Conservation (phyloP, 345 rosid genomes). For the Acer campestre region DNA sequence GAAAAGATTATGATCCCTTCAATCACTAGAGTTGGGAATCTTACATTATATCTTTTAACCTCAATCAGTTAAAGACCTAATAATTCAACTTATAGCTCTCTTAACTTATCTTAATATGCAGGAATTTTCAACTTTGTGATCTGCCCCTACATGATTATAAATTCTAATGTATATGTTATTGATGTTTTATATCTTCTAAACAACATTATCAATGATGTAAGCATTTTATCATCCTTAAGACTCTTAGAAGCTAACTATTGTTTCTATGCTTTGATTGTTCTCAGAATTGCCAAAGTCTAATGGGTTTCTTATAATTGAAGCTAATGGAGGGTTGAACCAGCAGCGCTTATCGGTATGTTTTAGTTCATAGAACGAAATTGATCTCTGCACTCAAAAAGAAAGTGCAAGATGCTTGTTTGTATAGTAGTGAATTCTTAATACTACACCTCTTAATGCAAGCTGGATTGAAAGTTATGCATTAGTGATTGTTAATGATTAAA, state of each 20-base stretch:
- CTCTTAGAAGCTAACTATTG: conserved; percentile 19
- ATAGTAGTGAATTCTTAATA: neutral
- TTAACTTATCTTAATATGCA: neutral
- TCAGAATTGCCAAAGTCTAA: conserved; percentile 66
- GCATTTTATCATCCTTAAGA: conserved; percentile 7
- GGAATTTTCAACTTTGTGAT: neutral
- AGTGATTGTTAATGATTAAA: neutral
- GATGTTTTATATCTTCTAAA: neutral
- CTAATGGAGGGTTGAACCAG: conserved; percentile 96
- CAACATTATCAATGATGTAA: neutral
- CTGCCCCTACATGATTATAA: neutral
- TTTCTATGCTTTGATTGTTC: conserved; percentile 32
- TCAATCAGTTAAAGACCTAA: neutral
- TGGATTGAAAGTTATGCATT: neutral
- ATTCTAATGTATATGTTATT: neutral
- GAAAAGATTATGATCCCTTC: neutral
- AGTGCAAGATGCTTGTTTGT: conserved; percentile 7
- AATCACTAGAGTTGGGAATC: neutral
- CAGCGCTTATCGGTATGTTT: conserved; percentile 93
- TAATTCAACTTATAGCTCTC: neutral
- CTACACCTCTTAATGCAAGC: neutral
- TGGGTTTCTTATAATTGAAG: conserved; percentile 94
- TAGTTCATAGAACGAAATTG: neutral
- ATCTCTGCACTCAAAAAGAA: conserved; percentile 4
- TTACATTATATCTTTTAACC: neutral